Evolutionary conservation across 371 early-diverging fungal genomes (phyloP).

Genomic region (Zancudomyces culisetae): DNA sequence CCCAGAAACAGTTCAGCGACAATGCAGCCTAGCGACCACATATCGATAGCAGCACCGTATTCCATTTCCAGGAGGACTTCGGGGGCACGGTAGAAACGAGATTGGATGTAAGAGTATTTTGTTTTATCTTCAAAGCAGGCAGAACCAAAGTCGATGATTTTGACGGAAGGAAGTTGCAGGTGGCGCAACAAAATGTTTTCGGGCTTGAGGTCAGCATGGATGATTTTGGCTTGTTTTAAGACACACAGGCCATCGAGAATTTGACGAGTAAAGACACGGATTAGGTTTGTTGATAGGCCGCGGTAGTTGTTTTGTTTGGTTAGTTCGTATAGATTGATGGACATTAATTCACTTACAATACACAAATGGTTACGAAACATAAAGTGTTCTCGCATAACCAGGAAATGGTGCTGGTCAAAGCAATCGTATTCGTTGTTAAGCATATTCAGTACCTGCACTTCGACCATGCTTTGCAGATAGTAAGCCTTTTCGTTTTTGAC

Average conservation of each 20-base stretch:
- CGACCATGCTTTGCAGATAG: constrained; percentile 80
- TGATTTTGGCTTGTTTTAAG: constrained; percentile 61
- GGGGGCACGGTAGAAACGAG: constrained; percentile 90
- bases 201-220: constrained; percentile 97
- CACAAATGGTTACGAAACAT: constrained; percentile 81
- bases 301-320: constrained; percentile 77
- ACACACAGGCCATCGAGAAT: constrained; percentile 71
- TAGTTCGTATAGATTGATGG: constrained; percentile 84
- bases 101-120: constrained; percentile 85
- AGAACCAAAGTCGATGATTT: constrained; percentile 96
- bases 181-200: constrained; percentile 87
- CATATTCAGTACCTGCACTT: constrained; percentile 70
- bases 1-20: constrained; percentile 93
- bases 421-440: constrained; percentile 51
- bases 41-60: constrained; percentile 86
- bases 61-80: constrained; percentile 87
- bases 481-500: constrained; percentile 87
- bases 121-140: constrained; percentile 76
- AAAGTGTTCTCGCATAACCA: constrained; percentile 65
- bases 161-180: constrained; percentile 60
- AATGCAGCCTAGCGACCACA: constrained; percentile 99
- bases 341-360: constrained; percentile 84
- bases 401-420: constrained; percentile 59
- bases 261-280: constrained; percentile 66
- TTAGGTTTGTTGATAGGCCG: constrained; percentile 65